These are phyloP conservation scores for Venturia aucupariae DNA, from an alignment of 2,329 filamentous ascomycete genomes.

Conservation along the genomic window DNA sequence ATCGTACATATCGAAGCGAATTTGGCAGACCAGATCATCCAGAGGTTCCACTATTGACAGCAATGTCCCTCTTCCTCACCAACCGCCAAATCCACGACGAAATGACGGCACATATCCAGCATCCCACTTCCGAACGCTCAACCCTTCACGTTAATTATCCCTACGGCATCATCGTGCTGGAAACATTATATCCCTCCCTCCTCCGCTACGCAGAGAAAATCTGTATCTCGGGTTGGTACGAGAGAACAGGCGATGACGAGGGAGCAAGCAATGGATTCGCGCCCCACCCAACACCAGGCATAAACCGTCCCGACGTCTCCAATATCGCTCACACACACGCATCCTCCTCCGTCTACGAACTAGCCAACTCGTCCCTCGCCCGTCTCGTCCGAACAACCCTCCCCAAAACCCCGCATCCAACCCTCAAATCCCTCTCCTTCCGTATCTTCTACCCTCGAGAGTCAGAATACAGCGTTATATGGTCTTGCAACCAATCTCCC, in stretches of 20 bases:
- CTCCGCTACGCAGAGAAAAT: conserved; percentile 4
- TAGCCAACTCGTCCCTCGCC: conserved; percentile 1
- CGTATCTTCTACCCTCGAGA: conserved; percentile 11
- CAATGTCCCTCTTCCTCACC: conserved; percentile 8
- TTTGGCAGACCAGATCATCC: not conserved
- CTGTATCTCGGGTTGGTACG: conserved; percentile 8
- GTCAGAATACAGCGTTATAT: conserved; percentile 1
- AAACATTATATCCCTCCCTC: conserved; percentile 8
- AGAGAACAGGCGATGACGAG: not conserved
- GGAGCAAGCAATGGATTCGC: too few relatives aligned
- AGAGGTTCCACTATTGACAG: not conserved
- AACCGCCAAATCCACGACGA: conserved; percentile 11
- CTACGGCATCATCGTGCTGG: conserved; percentile 13
- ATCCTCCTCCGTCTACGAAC: not conserved
- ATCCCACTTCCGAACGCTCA: not conserved
- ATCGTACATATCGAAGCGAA: not conserved
- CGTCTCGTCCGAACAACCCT: not conserved
- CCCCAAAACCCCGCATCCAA: not conserved
- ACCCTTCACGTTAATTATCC: conserved; percentile 13
- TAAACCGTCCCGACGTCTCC: not conserved
- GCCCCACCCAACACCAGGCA: not conserved
- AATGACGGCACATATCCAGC: conserved; percentile 4
- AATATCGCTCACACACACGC: not conserved
- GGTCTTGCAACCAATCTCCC: not conserved
- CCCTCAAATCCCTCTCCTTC: conserved; percentile 4